Conservation (phyloP, 1,284 basidiomycete species). For the Pyrrhoderma noxium region DNA sequence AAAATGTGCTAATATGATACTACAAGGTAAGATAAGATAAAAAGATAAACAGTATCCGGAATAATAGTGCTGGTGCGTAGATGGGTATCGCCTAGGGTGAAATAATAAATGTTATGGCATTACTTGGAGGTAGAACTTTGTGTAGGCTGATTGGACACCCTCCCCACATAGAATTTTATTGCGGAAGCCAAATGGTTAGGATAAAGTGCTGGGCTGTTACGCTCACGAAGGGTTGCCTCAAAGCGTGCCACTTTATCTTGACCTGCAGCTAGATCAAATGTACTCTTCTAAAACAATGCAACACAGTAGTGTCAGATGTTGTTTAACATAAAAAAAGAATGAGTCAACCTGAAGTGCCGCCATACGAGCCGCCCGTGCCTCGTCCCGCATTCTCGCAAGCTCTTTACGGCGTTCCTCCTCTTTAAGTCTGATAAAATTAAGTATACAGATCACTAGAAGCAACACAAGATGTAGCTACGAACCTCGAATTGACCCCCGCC, state of each 20-base stretch:
- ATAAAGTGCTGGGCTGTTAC: conserved; percentile 47
- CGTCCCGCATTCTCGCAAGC: conserved; percentile 62
- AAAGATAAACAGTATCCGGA: too few species aligned
- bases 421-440: conserved; percentile 39
- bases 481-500: conserved; percentile 40
- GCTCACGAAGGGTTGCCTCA: conserved; percentile 46
- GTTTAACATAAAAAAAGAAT: neutral
- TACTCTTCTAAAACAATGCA: conserved; percentile 35
- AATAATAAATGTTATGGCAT: too few species aligned
- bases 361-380: conserved; percentile 51
- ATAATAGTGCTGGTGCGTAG: too few species aligned
- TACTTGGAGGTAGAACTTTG: too few species aligned
- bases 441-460: conserved; percentile 4
- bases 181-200: conserved; percentile 51
- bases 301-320: conserved; percentile 15
- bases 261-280: conserved; percentile 64
- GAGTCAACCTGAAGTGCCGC: conserved; percentile 40
- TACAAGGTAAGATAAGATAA: too few species aligned
- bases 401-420: conserved; percentile 65
- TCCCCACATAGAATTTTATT: conserved; percentile 2
- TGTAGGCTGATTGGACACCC: too few species aligned
- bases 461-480: conserved; percentile 2
- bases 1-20: too few species aligned
- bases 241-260: conserved; percentile 61
- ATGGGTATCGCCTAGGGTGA: too few species aligned